phyloP scores from a whole-genome alignment of 345 rosid genomes.

The Populus davidiana region DNA sequence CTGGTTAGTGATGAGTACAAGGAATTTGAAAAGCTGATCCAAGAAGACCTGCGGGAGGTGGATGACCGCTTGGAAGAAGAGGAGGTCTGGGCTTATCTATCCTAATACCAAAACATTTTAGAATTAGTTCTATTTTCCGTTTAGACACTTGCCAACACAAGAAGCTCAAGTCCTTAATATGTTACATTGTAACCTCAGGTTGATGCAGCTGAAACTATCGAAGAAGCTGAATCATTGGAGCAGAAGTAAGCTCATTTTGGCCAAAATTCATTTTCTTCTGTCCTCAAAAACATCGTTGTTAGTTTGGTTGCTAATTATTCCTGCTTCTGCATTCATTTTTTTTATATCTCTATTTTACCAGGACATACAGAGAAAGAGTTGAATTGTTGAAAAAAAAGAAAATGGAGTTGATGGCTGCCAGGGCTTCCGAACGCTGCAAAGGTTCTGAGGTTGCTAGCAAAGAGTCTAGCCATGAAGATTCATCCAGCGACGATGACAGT shows the following conservation, averaged over 20 bases:
- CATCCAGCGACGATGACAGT: constrained; percentile 60
- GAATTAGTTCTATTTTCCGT: neutral
- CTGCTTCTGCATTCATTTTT: neutral
- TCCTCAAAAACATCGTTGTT: neutral
- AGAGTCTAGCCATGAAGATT: constrained; percentile 40
- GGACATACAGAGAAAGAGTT: constrained; percentile 60
- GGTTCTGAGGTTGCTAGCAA: constrained; percentile 34
- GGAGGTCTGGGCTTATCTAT: constrained; percentile 51
- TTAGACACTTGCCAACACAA: neutral
- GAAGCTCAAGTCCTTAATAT: neutral
- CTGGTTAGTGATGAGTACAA: constrained; percentile 79
- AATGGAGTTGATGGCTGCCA: constrained; percentile 63
- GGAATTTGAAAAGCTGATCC: constrained; percentile 87
- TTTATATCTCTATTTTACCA: constrained; percentile 11
- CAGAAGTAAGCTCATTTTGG: constrained; percentile 55
- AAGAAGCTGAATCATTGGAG: constrained; percentile 79
- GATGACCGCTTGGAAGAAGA: constrained; percentile 95
- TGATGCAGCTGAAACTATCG: constrained; percentile 93
- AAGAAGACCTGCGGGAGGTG: constrained; percentile 83
- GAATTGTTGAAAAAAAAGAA: constrained; percentile 63
- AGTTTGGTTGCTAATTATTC: neutral
- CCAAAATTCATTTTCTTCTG: neutral
- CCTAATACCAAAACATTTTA: neutral
- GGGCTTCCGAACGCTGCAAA: constrained; percentile 52
- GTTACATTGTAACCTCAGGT: constrained; percentile 42